Conservation (phyloP, 208 protist genomes). For the Hexamita inflata region DNA sequence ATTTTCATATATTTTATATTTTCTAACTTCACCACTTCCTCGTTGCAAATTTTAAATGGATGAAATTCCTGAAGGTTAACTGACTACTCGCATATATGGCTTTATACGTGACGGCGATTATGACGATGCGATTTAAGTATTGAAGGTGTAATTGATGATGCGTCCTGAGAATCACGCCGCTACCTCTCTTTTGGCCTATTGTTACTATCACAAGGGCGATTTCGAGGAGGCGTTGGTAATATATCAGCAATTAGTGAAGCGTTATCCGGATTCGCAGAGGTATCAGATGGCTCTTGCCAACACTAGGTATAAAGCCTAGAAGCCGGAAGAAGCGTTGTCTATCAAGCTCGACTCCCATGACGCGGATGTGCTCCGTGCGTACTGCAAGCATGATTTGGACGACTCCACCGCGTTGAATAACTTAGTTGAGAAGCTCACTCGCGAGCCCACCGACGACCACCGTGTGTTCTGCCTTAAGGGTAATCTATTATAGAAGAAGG, state of each 20-base stretch:
- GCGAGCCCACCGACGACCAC: background rate
- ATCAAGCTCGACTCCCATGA: background rate
- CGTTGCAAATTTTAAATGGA: too few species aligned
- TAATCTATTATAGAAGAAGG: background rate
- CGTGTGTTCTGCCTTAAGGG: slow-evolving; percentile 17
- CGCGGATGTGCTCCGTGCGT: background rate
- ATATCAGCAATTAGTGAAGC: background rate
- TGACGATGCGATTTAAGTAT: background rate
- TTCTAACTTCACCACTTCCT: too few species aligned
- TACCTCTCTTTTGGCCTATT: background rate
- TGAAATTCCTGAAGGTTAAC: slow-evolving; percentile 12
- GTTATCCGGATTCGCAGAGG: background rate
- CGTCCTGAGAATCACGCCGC: background rate
- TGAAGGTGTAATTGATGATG: background rate
- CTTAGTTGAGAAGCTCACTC: slow-evolving; percentile 3
- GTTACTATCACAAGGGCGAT: slow-evolving; percentile 5
- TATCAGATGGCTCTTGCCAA: slow-evolving; percentile 16
- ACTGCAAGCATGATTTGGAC: slow-evolving; percentile 24
- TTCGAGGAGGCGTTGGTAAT: background rate
- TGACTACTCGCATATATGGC: background rate
- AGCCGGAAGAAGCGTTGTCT: background rate
- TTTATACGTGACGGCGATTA: background rate
- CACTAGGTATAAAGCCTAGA: background rate
- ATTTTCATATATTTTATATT: too few species aligned
- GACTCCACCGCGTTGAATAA: background rate